Percentiles rank a stretch among this genome's conserved stretches.
Evolutionary conservation across 352 stramenopile species (phyloP).

Genomic region (Phytophthora cactorum): DNA sequence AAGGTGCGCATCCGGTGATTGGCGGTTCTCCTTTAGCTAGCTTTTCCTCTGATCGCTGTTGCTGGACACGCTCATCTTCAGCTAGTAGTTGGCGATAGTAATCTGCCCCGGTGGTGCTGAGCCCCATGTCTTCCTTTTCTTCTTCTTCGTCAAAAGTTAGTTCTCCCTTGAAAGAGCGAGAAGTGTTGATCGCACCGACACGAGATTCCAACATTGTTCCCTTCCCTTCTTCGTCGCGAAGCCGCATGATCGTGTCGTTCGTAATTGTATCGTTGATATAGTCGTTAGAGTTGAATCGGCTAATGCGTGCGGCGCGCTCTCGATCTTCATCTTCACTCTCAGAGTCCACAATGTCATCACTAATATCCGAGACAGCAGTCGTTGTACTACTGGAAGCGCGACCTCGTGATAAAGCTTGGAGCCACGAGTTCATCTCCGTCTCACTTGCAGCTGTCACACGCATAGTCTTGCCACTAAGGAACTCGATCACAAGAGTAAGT

Average conservation of each 20-base stretch:
- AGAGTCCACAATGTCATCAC: slow-evolving; percentile 28
- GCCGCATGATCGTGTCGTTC: slow-evolving; percentile 74
- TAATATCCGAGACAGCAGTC: slow-evolving; percentile 28
- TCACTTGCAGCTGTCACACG: slow-evolving; percentile 38
- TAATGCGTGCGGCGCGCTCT: slow-evolving; percentile 17
- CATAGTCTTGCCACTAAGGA: slow-evolving; percentile 42
- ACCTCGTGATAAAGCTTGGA: slow-evolving; percentile 41
- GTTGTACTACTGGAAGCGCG: slow-evolving; percentile 25
- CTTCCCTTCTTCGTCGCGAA: slow-evolving; percentile 46
- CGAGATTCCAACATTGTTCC: slow-evolving; percentile 32
- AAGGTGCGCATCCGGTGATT: slow-evolving; percentile 57
- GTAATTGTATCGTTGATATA: slow-evolving; percentile 82
- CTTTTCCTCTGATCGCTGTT: slow-evolving; percentile 38
- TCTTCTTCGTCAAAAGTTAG: slow-evolving; percentile 52
- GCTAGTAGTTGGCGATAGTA: slow-evolving; percentile 55
- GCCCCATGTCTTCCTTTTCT: slow-evolving; percentile 39
- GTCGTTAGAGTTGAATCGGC: slow-evolving; percentile 58
- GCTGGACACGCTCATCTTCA: slow-evolving; percentile 46
- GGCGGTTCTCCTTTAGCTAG: slow-evolving; percentile 30
- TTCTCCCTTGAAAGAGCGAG: slow-evolving; percentile 68
- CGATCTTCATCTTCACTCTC: slow-evolving; percentile 28
- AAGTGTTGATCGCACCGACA: slow-evolving; percentile 8
- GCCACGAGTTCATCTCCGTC: slow-evolving; percentile 56
- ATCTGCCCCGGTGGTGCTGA: slow-evolving; percentile 43
- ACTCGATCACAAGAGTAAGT: slow-evolving; percentile 56